Base-by-base conservation (phyloP, 352 stramenopile genomes). In the Globisporangium okanoganense region DNA sequence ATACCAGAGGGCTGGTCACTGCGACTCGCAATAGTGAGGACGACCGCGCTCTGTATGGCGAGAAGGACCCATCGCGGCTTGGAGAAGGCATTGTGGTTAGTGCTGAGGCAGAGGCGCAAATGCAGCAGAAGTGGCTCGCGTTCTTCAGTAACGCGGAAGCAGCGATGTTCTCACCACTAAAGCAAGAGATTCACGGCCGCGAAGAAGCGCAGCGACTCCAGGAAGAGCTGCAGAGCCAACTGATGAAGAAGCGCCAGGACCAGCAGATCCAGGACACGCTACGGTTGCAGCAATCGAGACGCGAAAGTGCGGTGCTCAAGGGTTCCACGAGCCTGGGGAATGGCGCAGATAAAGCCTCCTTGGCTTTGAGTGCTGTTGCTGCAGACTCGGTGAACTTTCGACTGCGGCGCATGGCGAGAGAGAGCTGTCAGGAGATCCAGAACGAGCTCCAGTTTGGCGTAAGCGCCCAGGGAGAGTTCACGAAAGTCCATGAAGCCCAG, bases 191-290 rank as follows among this genome's bases (percentile, higher is more conserved):
- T 10, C 58, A 81, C 20, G 67, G 73, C 10, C 76, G 73, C 3
- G 67, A 86, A 56, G 70, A 64, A 29, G 70, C 74, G 10, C 76
- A 87, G 25, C 72, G 69, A 0, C 44, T 69, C 7, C 58, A 75
- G 24, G 76, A 89, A 36, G 78, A 88, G 20, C 38, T 71, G 12
- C 79, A 91, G 38, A 77, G 61, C 10, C 69, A 70, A 16, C 56
- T 91, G 20, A 78, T 81, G 47, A 82, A 86, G 36, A 88, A 89
- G 41, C 76, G 78, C n/a, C 67, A 81, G 40, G 73, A 89, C 10
- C 71, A 92, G 45, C 72, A 84, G 58, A 61, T 71, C 1, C 68
- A 79, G 35, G 80, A 88, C 44, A 67, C 70, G 6, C 50, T 67
- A 49, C 73, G 73, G n/a, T 38, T 86, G 44, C 70, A 75, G 67